These are phyloP conservation scores for Spergularia azorica DNA, from an alignment of 179 eudicot genomes.

Conservation along the genomic window DNA sequence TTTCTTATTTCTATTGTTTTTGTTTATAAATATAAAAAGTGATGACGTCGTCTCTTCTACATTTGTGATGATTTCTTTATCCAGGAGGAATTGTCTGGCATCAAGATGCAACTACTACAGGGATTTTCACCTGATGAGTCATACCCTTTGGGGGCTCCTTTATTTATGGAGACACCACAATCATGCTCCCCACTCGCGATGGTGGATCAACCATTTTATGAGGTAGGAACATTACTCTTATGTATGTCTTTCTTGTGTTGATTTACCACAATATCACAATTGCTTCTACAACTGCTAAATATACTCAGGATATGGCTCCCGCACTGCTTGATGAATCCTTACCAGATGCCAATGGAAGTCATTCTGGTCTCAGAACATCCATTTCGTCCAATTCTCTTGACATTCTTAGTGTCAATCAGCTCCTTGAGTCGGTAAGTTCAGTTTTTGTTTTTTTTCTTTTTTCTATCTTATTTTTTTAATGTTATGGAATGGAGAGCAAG, in stretches of 20 bases:
- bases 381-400: conserved; percentile 61
- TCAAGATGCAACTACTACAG: conserved; percentile 58
- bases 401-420: conserved; percentile 82
- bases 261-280: background rate
- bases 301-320: conserved; percentile 46
- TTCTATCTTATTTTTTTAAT: background rate
- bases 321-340: conserved; percentile 53
- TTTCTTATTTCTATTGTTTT: background rate
- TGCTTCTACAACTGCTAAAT: conserved; percentile 8
- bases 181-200: conserved; percentile 65
- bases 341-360: conserved; percentile 65
- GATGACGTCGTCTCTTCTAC: background rate
- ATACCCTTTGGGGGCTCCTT: conserved; percentile 58
- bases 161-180: conserved; percentile 84
- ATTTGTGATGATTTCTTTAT: conserved; percentile 16
- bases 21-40: too few species aligned
- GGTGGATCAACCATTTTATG: conserved; percentile 54
- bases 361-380: conserved; percentile 72
- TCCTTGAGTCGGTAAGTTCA: conserved; percentile 76
- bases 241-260: background rate
- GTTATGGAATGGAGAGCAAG: background rate
- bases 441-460: background rate
- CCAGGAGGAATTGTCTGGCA: conserved; percentile 65
- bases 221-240: conserved; percentile 38
- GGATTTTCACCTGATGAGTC: conserved; percentile 85